Evolutionary conservation across 768 basidiomycete genomes (phyloP).

Genomic region (Lactarius hatsudake): DNA sequence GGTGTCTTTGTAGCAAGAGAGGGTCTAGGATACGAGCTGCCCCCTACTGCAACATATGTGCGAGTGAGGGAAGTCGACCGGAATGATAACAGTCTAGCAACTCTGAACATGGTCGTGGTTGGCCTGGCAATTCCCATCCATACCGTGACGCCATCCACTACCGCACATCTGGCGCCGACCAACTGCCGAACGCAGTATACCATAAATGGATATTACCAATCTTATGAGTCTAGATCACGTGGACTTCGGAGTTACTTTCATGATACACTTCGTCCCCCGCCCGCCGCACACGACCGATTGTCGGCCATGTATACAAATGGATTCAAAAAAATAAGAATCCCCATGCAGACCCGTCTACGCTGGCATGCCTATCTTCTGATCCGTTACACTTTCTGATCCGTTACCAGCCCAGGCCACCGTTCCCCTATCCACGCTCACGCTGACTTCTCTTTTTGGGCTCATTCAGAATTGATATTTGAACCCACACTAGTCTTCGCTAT

Average conservation of each 20-base stretch:
- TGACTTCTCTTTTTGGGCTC: no score
- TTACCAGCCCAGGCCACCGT: neutral
- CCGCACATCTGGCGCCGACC: no score
- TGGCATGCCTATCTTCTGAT: neutral
- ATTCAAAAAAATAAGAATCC: no score
- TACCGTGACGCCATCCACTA: neutral
- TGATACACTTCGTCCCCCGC: no score
- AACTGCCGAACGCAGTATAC: no score
- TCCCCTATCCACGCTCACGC: neutral
- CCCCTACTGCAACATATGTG: constrained; percentile 13
- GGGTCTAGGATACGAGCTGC: constrained; percentile 15
- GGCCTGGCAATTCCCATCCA: neutral
- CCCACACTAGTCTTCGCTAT: neutral
- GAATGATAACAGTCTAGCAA: constrained; percentile 2
- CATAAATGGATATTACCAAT: no score
- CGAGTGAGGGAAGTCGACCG: constrained; percentile 12
- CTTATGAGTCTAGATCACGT: no score
- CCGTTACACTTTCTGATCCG: no score
- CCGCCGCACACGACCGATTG: no score
- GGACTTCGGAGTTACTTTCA: no score
- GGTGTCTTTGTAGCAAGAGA: constrained; percentile 20
- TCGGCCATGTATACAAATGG: no score
- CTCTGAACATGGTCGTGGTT: constrained; percentile 1
- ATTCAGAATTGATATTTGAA: no score
- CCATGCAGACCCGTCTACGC: neutral